Conservation (phyloP, 306 rosid species). For the Cicer arietinum region DNA sequence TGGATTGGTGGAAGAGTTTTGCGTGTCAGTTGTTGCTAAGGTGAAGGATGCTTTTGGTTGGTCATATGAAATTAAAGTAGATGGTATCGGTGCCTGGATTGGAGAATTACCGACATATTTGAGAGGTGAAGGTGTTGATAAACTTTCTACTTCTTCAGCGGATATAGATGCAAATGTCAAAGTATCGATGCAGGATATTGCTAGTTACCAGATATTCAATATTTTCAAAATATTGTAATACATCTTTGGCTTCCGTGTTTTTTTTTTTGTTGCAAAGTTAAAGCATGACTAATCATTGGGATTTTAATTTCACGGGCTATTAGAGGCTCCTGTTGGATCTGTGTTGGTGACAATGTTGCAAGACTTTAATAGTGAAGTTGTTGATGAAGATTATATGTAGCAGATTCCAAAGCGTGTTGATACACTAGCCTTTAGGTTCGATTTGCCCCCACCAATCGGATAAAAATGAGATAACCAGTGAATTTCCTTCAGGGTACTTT, state of each 20-base stretch:
- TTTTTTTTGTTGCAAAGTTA: constrained; percentile 16
- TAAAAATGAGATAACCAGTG: too few species aligned
- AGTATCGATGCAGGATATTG: constrained; percentile 73
- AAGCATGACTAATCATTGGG: constrained; percentile 6
- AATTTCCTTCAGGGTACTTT: too few species aligned
- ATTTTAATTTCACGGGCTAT: constrained; percentile 7
- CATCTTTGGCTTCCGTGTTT: neutral
- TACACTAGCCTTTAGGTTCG: too few species aligned
- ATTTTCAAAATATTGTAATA: constrained; percentile 17
- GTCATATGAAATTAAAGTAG: constrained; percentile 64
- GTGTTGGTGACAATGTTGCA: too few species aligned
- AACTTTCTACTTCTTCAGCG: constrained; percentile 50
- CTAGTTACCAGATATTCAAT: constrained; percentile 82
- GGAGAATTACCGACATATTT: constrained; percentile 81
- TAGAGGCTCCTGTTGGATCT: neutral
- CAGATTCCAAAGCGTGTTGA: too few species aligned
- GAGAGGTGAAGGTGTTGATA: constrained; percentile 55
- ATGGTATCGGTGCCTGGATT: constrained; percentile 70
- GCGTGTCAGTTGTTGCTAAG: constrained; percentile 62
- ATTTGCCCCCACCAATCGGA: too few species aligned
- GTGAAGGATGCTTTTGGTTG: constrained; percentile 73
- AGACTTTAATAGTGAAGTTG: too few species aligned
- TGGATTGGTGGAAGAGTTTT: constrained; percentile 72
- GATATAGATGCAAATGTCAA: constrained; percentile 55
- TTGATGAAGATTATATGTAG: too few species aligned